Conservation (phyloP, 495 filamentous ascomycete genomes). For the Diplogelasinospora grovesii region DNA sequence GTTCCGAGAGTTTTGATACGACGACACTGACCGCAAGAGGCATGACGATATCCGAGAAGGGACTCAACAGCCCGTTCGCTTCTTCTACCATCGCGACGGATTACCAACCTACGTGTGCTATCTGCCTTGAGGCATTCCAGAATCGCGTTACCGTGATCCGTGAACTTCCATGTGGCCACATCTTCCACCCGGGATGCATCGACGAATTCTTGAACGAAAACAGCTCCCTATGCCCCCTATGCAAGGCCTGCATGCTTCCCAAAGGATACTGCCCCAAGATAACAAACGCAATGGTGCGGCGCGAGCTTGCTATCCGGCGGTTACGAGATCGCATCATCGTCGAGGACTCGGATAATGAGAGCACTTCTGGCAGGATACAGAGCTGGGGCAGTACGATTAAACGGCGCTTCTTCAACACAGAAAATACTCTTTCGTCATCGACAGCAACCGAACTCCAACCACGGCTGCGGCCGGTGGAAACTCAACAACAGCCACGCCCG, state of each 20-base stretch:
- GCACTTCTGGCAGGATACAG: conserved; percentile 1
- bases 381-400: conserved; percentile 12
- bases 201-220: conserved; percentile 65
- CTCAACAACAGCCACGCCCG: conserved; percentile 2
- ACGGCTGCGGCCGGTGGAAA: neutral
- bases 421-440: neutral
- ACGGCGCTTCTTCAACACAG: conserved; percentile 8
- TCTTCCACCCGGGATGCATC: conserved; percentile 87
- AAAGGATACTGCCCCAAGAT: conserved; percentile 59
- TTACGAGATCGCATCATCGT: conserved; percentile 25
- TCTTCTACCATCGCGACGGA: conserved; percentile 32
- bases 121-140: conserved; percentile 79
- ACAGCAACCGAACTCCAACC: conserved; percentile 9
- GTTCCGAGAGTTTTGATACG: neutral
- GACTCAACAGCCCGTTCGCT: conserved; percentile 6
- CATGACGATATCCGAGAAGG: conserved; percentile 13
- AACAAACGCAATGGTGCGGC: conserved; percentile 77
- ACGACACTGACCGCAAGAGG: conserved; percentile 1
- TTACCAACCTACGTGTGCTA: conserved; percentile 69
- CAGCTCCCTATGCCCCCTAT: conserved; percentile 80
- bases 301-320: conserved; percentile 53
- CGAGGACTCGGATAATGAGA: conserved; percentile 11
- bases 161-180: conserved; percentile 84
- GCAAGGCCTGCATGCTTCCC: conserved; percentile 70
- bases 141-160: conserved; percentile 62